Conservation (phyloP, 169 alveolate genomes). For the Babesia microti region DNA sequence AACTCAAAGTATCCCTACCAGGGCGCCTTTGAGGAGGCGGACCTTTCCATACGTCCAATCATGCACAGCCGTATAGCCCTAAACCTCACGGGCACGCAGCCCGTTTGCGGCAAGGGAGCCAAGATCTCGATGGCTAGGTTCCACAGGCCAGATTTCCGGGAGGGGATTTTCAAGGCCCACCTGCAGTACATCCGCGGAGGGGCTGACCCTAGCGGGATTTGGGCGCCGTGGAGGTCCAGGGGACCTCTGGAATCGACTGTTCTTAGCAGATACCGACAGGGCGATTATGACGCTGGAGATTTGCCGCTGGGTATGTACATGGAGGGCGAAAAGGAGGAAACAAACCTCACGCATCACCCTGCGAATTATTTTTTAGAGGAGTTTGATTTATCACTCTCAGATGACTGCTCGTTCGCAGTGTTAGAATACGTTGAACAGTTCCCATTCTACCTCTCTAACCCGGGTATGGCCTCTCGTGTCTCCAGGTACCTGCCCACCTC, state of each 20-base stretch:
- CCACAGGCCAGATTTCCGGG: slow-evolving; percentile 67
- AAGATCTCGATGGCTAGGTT: slow-evolving; percentile 56
- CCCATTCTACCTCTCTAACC: slow-evolving; percentile 59
- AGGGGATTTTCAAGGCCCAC: slow-evolving; percentile 13
- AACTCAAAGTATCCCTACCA: slow-evolving; percentile 25
- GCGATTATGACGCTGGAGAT: background rate
- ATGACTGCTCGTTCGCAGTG: slow-evolving; percentile 65
- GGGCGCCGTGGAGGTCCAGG: slow-evolving; percentile 8
- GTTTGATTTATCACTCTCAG: slow-evolving; percentile 55
- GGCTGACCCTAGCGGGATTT: background rate
- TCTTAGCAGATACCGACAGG: background rate
- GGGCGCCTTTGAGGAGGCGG: slow-evolving; percentile 14
- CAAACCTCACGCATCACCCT: slow-evolving; percentile 42
- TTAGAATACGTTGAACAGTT: slow-evolving; percentile 70
- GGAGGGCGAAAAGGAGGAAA: slow-evolving; percentile 31
- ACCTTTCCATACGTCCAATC: slow-evolving; percentile 30
- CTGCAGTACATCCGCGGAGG: slow-evolving; percentile 5
- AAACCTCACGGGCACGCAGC: slow-evolving; percentile 52
- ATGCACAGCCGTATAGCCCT: slow-evolving; percentile 52
- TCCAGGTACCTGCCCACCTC: slow-evolving; percentile 47
- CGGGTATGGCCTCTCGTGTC: slow-evolving; percentile 72
- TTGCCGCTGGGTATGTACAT: slow-evolving; percentile 4
- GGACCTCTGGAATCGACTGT: slow-evolving; percentile 7
- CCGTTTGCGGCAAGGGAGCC: slow-evolving; percentile 61
- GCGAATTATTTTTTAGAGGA: slow-evolving; percentile 44